Base-by-base conservation (phyloP, 371 early-diverging fungal genomes). In the Nosema muscidifuracis region DNA sequence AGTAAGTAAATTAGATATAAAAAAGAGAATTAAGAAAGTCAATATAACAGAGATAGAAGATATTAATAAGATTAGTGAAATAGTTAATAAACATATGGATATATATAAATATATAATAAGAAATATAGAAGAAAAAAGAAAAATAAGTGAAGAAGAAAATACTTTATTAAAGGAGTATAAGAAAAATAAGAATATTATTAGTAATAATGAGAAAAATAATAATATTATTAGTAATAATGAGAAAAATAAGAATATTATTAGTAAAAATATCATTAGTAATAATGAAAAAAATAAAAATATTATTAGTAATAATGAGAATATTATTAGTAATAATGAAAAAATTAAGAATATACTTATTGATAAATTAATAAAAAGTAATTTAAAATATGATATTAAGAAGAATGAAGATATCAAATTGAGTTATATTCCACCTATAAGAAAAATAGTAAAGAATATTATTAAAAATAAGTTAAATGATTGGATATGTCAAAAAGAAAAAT, bases 41-140 rank as follows among this genome's bases (percentile, higher is more conserved):
- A 40, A 65, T 62, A 55, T 82, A 22, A 58, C 74, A 22, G 77
- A 81, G 50, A 68, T 82, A 31, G 69, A 73, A 72, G 72, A 80
- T 58, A 71, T 56, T 16, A 72, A 73, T 13, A 72, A 26, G 53
- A 60, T 70, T 3, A 67, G 67, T 16, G 56, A 68, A 30, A 38
- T 63, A 30, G 57, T 79, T 9, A 80, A 77, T 10, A 47, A 50
- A 67, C 80, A 81, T 69, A 61, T 83, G 40, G 33, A 58, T 13
- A 73, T 80, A 42, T 60, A 79, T 33, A 76, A 69, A 16, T n/a
- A 68, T 24, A 65, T 81, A 64, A 53, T 80, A 31, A 70, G 71
- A 7, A 67, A 51, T 28, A 67, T 77, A 42, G 12, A 79, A 13
- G 57, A 65, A 51, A 77, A 77, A 38, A 64, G 68, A 55, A 34